A percentile compares a stretch with the other conserved stretches of the same genome.
phyloP scores from a whole-genome alignment of 2,329 filamentous ascomycete genomes.

The Fusarium circinatum region DNA sequence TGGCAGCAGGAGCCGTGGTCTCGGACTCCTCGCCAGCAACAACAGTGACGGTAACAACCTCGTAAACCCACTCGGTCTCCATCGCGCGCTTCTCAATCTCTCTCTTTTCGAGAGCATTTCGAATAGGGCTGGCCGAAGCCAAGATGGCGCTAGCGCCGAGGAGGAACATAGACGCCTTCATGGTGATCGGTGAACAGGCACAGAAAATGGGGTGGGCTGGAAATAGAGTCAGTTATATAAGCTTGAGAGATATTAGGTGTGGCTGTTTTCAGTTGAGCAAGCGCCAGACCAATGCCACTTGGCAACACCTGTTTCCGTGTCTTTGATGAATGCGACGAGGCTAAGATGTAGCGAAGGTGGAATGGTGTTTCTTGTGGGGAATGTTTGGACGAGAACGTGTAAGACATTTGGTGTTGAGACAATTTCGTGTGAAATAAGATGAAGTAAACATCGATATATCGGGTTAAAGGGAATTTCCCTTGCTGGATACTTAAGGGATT shows the following conservation, averaged over 20 bases:
- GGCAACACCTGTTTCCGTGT: slow-evolving; percentile 31
- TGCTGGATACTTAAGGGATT: neutral
- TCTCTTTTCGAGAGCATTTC: slow-evolving; percentile 51
- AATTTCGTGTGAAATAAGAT: slow-evolving; percentile 5
- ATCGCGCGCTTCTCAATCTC: slow-evolving; percentile 53
- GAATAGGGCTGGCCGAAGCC: slow-evolving; percentile 55
- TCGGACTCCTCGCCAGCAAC: slow-evolving; percentile 46
- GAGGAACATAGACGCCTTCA: slow-evolving; percentile 62
- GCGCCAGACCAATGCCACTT: slow-evolving; percentile 29
- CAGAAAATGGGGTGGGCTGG: slow-evolving; percentile 27
- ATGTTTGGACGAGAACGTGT: slow-evolving; percentile 33
- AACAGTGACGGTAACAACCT: slow-evolving; percentile 58
- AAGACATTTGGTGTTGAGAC: slow-evolving; percentile 40
- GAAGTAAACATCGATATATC: slow-evolving; percentile 9
- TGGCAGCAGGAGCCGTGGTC: slow-evolving; percentile 25
- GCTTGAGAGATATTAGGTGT: slow-evolving; percentile 20
- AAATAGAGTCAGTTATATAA: slow-evolving; percentile 39
- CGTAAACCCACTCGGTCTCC: slow-evolving; percentile 54
- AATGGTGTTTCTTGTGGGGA: slow-evolving; percentile 39
- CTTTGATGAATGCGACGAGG: slow-evolving; percentile 34
- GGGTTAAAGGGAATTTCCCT: slow-evolving; percentile 6
- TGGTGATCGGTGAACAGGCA: slow-evolving; percentile 48
- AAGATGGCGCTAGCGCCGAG: slow-evolving; percentile 58
- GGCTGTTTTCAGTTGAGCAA: slow-evolving; percentile 26
- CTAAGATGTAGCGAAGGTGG: slow-evolving; percentile 15